These are phyloP conservation scores for Truncatella angustata DNA, from an alignment of 2,329 filamentous ascomycete species.

Conservation along the genomic window DNA sequence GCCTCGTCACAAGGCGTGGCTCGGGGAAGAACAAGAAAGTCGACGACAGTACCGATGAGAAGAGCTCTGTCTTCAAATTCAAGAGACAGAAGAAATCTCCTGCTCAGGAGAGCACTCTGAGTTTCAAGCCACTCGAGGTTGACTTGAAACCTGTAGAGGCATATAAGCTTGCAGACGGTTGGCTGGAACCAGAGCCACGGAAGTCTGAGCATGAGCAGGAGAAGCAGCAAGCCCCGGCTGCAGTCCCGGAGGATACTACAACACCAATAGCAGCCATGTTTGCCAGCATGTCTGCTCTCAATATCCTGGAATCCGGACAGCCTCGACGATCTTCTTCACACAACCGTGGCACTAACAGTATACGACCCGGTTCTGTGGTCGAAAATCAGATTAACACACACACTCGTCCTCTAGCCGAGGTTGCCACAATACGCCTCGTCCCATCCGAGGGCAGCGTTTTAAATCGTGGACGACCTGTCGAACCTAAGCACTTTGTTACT, in stretches of 20 bases:
- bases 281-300: slow-evolving; percentile 2
- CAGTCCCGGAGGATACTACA: neutral
- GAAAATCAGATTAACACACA: slow-evolving; percentile 3
- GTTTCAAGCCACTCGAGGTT: slow-evolving; percentile 15
- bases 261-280: slow-evolving; percentile 15
- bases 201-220: neutral
- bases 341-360: neutral
- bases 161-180: slow-evolving; percentile 12
- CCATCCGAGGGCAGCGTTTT: slow-evolving; percentile 11
- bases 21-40: slow-evolving; percentile 9
- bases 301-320: neutral
- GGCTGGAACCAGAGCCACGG: slow-evolving; percentile 9
- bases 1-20: slow-evolving; percentile 12
- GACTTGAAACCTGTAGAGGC: slow-evolving; percentile 12
- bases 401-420: slow-evolving; percentile 2
- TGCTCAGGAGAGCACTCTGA: slow-evolving; percentile 5
- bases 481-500: slow-evolving; percentile 10
- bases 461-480: slow-evolving; percentile 15
- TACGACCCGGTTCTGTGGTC: slow-evolving; percentile 12
- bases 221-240: neutral
- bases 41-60: neutral
- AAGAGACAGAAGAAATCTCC: slow-evolving; percentile 11
- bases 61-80: slow-evolving; percentile 11
- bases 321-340: neutral
- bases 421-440: neutral